Evolutionary conservation across 139 green algal species (phyloP).

Genomic region (Marvania coccoides): DNA sequence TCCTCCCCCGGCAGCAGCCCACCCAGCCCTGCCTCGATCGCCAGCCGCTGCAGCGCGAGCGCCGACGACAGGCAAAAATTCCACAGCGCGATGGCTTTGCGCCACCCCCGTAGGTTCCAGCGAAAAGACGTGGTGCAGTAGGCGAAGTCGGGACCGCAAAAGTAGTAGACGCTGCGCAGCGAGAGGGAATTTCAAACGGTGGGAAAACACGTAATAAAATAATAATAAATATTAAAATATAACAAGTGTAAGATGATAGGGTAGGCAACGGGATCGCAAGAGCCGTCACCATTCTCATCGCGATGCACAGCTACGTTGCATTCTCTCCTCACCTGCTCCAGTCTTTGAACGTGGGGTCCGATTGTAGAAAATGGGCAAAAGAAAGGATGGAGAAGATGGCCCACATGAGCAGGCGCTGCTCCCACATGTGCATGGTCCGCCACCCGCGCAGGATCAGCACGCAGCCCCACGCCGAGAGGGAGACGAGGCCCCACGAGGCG

Average conservation of each 20-base stretch:
- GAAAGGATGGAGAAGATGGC: slow-evolving; percentile 2
- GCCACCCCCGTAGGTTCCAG: slow-evolving; percentile 63
- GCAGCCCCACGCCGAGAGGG: neutral
- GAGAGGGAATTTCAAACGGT: no score
- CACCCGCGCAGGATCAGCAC: neutral
- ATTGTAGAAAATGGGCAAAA: slow-evolving; percentile 9
- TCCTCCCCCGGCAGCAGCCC: slow-evolving; percentile 71
- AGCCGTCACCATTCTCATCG: no score
- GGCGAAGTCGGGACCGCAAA: slow-evolving; percentile 54
- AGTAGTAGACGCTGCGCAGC: no score
- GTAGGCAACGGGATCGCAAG: no score
- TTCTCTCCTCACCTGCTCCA: neutral
- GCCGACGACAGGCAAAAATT: slow-evolving; percentile 57
- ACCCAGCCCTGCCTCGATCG: slow-evolving; percentile 46
- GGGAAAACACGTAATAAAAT: no score
- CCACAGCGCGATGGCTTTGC: slow-evolving; percentile 62
- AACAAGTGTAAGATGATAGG: no score
- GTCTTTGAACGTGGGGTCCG: slow-evolving; percentile 6
- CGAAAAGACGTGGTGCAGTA: slow-evolving; percentile 64
- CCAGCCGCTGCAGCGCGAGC: slow-evolving; percentile 50
- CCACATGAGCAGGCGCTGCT: slow-evolving; percentile 9
- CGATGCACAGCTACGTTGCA: no score
- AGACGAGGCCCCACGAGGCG: neutral
- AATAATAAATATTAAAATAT: no score
- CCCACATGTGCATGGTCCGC: slow-evolving; percentile 6